Percentiles rank a stretch among this genome's conserved stretches.
These are phyloP conservation scores for Penicillium vulpinum DNA, from an alignment of 2,329 filamentous ascomycete species.

Conservation along the genomic window DNA sequence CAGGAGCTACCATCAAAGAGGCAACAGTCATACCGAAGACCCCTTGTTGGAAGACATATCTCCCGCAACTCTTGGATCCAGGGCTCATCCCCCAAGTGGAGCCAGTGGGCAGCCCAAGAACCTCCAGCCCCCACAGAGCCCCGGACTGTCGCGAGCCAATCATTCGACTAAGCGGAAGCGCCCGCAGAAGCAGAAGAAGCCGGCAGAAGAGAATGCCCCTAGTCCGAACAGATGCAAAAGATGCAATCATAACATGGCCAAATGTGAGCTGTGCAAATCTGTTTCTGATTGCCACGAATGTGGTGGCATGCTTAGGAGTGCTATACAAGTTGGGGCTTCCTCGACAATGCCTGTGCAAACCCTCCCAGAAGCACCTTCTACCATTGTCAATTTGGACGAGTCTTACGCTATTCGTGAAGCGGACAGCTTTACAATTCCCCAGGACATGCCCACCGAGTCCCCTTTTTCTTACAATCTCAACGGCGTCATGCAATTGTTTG, in stretches of 20 bases:
- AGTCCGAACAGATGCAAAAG: background rate
- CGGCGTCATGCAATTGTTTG: background rate
- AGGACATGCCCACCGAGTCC: background rate
- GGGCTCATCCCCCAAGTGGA: background rate
- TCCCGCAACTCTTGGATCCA: background rate
- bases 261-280: background rate
- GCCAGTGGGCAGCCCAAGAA: too few species aligned
- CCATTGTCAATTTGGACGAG: background rate
- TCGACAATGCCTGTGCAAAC: background rate
- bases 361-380: background rate
- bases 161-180: conserved; percentile 1
- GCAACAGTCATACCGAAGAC: background rate
- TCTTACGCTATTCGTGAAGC: background rate
- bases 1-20: background rate
- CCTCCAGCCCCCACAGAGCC: background rate
- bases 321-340: background rate
- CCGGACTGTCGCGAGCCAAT: background rate
- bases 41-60: background rate
- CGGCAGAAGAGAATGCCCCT: background rate
- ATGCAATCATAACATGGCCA: background rate
- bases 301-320: background rate
- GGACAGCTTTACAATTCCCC: too few species aligned
- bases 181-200: background rate
- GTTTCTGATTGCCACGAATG: background rate
- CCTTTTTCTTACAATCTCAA: background rate